phyloP scores from a whole-genome alignment of 148 eudicot genomes.

The Persicaria tinctoria region DNA sequence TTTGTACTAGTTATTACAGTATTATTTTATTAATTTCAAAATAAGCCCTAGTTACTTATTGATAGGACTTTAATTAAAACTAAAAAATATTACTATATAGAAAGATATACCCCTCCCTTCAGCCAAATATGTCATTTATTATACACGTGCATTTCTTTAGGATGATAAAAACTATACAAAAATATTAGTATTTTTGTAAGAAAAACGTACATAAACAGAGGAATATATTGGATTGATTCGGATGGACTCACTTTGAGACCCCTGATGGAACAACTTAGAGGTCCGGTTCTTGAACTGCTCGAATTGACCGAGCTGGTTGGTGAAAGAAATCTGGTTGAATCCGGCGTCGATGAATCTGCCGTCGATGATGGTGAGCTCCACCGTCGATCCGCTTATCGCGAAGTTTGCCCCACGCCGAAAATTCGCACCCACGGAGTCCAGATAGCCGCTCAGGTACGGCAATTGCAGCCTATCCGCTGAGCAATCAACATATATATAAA shows the following conservation, averaged over 20 bases:
- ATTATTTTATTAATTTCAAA: too few relatives aligned
- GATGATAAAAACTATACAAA: too few relatives aligned
- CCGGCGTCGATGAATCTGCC: slow-evolving; percentile 14
- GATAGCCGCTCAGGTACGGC: slow-evolving; percentile 16
- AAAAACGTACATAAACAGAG: too few relatives aligned
- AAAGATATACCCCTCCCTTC: too few relatives aligned
- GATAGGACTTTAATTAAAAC: too few relatives aligned
- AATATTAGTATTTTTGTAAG: too few relatives aligned
- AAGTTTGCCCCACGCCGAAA: slow-evolving; percentile 21
- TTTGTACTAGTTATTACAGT: too few relatives aligned
- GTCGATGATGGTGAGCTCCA: slow-evolving; percentile 14
- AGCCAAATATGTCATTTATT: too few relatives aligned
- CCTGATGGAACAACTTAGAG: background rate
- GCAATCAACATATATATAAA: background rate
- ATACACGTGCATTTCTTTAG: too few relatives aligned
- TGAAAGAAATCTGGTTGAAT: slow-evolving; percentile 17
- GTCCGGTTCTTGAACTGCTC: slow-evolving; percentile 19
- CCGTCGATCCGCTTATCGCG: slow-evolving; percentile 21
- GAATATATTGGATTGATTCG: background rate
- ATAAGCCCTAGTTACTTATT: too few relatives aligned
- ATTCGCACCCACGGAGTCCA: slow-evolving; percentile 19
- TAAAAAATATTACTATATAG: too few relatives aligned
- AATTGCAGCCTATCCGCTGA: slow-evolving; percentile 22
- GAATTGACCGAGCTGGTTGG: slow-evolving; percentile 18
- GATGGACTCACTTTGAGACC: background rate